Evolutionary conservation across 2,329 filamentous ascomycete genomes (phyloP).

Genomic region (Daldinia sp.): DNA sequence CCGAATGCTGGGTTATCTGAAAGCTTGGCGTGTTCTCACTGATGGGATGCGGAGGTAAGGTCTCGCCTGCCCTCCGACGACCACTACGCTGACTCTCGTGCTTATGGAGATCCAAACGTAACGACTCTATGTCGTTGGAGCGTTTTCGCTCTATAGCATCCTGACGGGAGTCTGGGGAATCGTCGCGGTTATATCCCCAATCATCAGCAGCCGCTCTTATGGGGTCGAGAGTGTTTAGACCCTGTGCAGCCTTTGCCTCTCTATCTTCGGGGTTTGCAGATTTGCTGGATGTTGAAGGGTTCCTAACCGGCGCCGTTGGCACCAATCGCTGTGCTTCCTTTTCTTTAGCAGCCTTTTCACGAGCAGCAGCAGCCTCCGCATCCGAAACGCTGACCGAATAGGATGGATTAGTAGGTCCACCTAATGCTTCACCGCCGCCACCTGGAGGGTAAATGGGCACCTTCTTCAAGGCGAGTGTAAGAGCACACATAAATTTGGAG

Average conservation of each 20-base stretch:
- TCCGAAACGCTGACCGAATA: conserved; percentile 85
- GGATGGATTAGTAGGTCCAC: conserved; percentile 78
- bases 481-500: conserved; percentile 96
- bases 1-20: conserved; percentile 49
- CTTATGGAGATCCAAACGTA: conserved; percentile 46
- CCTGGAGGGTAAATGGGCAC: conserved; percentile 88
- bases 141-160: conserved; percentile 53
- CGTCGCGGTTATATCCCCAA: conserved; percentile 56
- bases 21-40: conserved; percentile 44
- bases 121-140: conserved; percentile 54
- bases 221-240: conserved; percentile 58
- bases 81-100: conserved; percentile 49
- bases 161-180: conserved; percentile 49
- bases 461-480: conserved; percentile 85
- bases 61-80: conserved; percentile 50
- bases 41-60: conserved; percentile 41
- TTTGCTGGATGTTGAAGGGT: conserved; percentile 39
- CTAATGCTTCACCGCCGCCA: conserved; percentile 72
- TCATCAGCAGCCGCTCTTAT: conserved; percentile 53
- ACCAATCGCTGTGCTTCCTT: conserved; percentile 76
- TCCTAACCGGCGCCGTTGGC: conserved; percentile 56
- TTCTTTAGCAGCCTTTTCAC: conserved; percentile 67
- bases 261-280: conserved; percentile 48
- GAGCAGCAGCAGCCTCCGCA: conserved; percentile 72
- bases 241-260: conserved; percentile 61